phyloP scores from a whole-genome alignment of 164 flowering plant genomes.

The Chimonanthus praecox region DNA sequence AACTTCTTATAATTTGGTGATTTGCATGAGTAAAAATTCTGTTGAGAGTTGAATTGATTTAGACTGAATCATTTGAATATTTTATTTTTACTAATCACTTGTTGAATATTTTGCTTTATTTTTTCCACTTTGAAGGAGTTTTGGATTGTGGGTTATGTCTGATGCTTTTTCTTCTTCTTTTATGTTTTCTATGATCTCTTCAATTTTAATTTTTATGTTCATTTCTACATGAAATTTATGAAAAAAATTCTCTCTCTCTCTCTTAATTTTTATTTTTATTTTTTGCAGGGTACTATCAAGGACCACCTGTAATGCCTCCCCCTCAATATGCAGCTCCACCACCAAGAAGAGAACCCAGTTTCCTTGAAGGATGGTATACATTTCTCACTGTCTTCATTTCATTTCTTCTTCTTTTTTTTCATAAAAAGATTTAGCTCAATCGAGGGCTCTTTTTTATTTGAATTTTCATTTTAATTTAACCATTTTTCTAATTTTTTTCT shows the following conservation, averaged over 20 bases:
- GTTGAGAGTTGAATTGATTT: too few relatives aligned
- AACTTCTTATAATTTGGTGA: too few relatives aligned
- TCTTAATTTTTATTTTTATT: not conserved
- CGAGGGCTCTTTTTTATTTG: too few relatives aligned
- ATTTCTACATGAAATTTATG: not conserved
- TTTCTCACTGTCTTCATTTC: slow-evolving; percentile 6
- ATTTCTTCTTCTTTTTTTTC: not conserved
- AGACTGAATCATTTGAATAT: too few relatives aligned
- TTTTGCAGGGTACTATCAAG: slow-evolving; percentile 57
- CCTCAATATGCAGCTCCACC: slow-evolving; percentile 50
- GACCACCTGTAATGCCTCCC: slow-evolving; percentile 73
- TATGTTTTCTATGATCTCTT: not conserved
- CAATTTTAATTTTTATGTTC: not conserved
- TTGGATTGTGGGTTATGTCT: too few relatives aligned
- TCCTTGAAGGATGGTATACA: slow-evolving; percentile 60
- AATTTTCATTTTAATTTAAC: too few relatives aligned
- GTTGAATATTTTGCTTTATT: too few relatives aligned
- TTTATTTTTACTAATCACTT: too few relatives aligned
- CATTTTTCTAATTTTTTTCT: not conserved
- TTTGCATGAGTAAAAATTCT: too few relatives aligned
- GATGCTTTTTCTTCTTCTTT: not conserved
- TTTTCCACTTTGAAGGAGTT: too few relatives aligned
- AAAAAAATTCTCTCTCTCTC: too few relatives aligned
- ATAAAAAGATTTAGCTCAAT: not conserved
- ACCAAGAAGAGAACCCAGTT: slow-evolving; percentile 45